Percentiles rank a stretch among this genome's conserved stretches.
Conservation (phyloP, 2,329 filamentous ascomycete species). For the Fusarium temperatum region DNA sequence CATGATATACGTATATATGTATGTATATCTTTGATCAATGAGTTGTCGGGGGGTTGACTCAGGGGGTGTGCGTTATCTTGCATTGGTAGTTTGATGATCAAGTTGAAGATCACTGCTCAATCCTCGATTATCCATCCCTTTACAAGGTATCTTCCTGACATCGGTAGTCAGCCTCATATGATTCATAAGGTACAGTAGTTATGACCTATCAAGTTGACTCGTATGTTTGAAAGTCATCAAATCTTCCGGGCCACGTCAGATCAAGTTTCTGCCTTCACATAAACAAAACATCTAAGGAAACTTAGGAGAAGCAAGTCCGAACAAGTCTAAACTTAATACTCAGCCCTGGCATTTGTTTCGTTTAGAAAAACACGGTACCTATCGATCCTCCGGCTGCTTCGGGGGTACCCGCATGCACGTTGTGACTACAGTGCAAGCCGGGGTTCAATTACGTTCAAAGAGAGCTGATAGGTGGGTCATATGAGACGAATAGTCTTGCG, state of each 20-base stretch:
- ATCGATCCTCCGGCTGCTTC: not conserved
- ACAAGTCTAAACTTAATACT: conserved; percentile 4
- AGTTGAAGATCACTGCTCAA: not conserved
- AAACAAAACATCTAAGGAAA: not conserved
- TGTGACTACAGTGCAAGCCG: conserved; percentile 15
- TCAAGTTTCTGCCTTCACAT: not conserved
- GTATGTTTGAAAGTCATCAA: not conserved
- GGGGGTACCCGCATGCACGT: conserved; percentile 29
- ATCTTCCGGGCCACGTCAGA: not conserved
- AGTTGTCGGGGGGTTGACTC: not conserved
- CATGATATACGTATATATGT: not conserved
- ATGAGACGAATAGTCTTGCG: not conserved
- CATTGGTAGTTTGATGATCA: conserved; percentile 24
- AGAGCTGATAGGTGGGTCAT: conserved; percentile 20
- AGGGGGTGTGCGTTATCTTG: conserved; percentile 36
- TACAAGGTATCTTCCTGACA: not conserved
- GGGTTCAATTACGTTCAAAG: conserved; percentile 9
- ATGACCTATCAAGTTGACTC: not conserved
- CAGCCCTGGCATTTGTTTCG: conserved; percentile 4
- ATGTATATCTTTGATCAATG: not conserved
- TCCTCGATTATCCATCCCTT: not conserved
- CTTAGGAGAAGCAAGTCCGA: not conserved
- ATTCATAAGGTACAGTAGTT: not conserved
- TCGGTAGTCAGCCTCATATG: not conserved
- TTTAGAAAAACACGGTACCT: not conserved